phyloP scores from a whole-genome alignment of 345 rosid genomes.

The Ceriops tagal region DNA sequence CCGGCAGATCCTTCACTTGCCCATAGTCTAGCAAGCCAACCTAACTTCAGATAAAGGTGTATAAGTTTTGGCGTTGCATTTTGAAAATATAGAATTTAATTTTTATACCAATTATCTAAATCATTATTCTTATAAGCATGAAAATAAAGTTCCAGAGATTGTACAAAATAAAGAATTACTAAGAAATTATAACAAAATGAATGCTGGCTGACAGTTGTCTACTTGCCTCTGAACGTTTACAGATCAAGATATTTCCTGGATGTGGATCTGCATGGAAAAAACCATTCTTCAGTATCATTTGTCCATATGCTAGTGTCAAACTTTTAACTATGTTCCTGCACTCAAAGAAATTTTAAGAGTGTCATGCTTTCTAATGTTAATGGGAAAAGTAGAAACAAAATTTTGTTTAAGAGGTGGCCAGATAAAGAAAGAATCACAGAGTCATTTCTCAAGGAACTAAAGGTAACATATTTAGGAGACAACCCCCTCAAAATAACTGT shows the following conservation, averaged over 20 bases:
- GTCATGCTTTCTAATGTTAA: not conserved
- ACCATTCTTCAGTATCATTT: conserved; percentile 96
- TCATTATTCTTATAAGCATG: too few species aligned
- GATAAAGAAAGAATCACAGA: not conserved
- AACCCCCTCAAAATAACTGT: not conserved
- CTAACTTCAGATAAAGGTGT: conserved; percentile 37
- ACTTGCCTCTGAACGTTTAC: conserved; percentile 86
- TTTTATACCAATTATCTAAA: not conserved
- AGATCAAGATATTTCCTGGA: conserved; percentile 92
- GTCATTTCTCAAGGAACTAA: not conserved
- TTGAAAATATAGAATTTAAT: conserved; percentile 6
- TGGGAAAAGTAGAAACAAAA: not conserved
- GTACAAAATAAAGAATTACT: not conserved
- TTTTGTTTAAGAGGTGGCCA: not conserved
- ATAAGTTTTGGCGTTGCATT: conserved; percentile 15
- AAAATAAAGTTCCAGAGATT: not conserved
- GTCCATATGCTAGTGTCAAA: conserved; percentile 82
- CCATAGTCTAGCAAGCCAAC: conserved; percentile 94
- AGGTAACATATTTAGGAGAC: conserved; percentile 6
- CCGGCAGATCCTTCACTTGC: conserved; percentile 95
- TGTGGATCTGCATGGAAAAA: conserved; percentile 98
- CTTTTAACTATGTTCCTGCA: conserved; percentile 80
- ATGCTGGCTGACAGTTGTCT: not conserved
- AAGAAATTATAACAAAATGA: not conserved
- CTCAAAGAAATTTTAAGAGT: conserved; percentile 11